Percentiles rank a stretch among this genome's conserved stretches.
Evolutionary conservation across 768 basidiomycete genomes (phyloP).

Genomic region (Tephrocybe rancida): DNA sequence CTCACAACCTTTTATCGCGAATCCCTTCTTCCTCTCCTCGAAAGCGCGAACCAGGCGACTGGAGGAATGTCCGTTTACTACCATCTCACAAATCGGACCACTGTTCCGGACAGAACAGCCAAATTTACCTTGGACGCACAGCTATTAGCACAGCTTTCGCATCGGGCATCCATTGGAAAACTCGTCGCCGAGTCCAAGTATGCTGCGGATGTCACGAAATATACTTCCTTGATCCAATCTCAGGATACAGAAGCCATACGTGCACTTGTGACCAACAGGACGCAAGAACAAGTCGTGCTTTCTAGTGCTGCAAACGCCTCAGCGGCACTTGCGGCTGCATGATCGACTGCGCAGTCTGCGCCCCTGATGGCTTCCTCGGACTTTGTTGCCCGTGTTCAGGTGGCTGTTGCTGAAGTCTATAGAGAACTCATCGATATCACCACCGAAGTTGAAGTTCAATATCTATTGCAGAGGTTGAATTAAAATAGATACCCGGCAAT

Average conservation of each 20-base stretch:
- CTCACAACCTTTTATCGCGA: constrained; percentile 11
- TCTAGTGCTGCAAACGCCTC: constrained; percentile 3
- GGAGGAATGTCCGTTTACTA: constrained; percentile 6
- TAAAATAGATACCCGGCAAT: background rate
- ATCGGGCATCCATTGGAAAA: constrained; percentile 15
- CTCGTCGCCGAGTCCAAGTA: constrained; percentile 13
- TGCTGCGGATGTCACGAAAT: constrained; percentile 2
- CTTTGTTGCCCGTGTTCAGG: constrained; percentile 6
- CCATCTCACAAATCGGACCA: constrained; percentile 6
- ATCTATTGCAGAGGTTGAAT: constrained; percentile 5
- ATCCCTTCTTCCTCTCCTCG: constrained; percentile 10
- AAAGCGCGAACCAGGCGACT: background rate
- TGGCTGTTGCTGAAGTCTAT: constrained; percentile 1
- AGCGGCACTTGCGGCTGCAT: constrained; percentile 1
- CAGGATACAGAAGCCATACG: constrained; percentile 2
- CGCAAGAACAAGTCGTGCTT: constrained; percentile 11
- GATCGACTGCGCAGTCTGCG: background rate
- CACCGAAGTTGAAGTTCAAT: constrained; percentile 13
- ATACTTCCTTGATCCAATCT: constrained; percentile 4
- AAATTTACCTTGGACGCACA: constrained; percentile 10
- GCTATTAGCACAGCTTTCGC: constrained; percentile 11
- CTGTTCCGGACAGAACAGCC: background rate
- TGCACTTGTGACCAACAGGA: constrained; percentile 6
- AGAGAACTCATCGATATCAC: constrained; percentile 15
- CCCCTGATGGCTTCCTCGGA: background rate